Percentiles rank a stretch among this genome's conserved stretches.
Conservation (phyloP, 1,284 basidiomycete species). For the Flammula alnicola region DNA sequence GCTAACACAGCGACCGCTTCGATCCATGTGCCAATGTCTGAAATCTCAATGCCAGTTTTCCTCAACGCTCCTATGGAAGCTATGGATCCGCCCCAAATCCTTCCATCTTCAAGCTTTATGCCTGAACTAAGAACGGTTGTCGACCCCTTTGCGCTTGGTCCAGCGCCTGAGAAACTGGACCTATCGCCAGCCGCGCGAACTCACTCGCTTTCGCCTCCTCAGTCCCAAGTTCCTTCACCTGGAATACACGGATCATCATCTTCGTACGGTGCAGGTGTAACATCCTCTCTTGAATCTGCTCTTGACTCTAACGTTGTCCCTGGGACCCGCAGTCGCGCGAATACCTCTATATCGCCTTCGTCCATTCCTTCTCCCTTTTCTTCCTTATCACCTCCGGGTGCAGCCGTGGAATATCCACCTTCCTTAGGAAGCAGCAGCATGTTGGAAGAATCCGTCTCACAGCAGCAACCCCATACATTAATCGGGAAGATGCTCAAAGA, state of each 20-base stretch:
- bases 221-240: constrained; percentile 50
- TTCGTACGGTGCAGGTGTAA: constrained; percentile 38
- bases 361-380: constrained; percentile 26
- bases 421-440: constrained; percentile 18
- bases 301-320: constrained; percentile 42
- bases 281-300: constrained; percentile 52
- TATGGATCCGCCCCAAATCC: constrained; percentile 27
- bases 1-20: constrained; percentile 32
- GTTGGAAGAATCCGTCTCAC: constrained; percentile 26
- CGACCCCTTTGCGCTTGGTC: constrained; percentile 34
- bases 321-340: constrained; percentile 40
- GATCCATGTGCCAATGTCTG: constrained; percentile 38
- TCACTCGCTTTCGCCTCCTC: constrained; percentile 46
- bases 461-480: constrained; percentile 24
- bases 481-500: constrained; percentile 37
- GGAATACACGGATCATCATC: constrained; percentile 41
- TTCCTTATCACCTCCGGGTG: constrained; percentile 24
- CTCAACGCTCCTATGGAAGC: constrained; percentile 47
- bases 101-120: constrained; percentile 31
- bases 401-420: constrained; percentile 18
- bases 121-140: constrained; percentile 41
- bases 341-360: constrained; percentile 37
- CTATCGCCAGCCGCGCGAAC: constrained; percentile 38
- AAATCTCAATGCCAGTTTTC: constrained; percentile 22
- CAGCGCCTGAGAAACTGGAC: constrained; percentile 36